Evolutionary conservation across 164 flowering plant species (phyloP).

Genomic region (Taxillus chinensis): DNA sequence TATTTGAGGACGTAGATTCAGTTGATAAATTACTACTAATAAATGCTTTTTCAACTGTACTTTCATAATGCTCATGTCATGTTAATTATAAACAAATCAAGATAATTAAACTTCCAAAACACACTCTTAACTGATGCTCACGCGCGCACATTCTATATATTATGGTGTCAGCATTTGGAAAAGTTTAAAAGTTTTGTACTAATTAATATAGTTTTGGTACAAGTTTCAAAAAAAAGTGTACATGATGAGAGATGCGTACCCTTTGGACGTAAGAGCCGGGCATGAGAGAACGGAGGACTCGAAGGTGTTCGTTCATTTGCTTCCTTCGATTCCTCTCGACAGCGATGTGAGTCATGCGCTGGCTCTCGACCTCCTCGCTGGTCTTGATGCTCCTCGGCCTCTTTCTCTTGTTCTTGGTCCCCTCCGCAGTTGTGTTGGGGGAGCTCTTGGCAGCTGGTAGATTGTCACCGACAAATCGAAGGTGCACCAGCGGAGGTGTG

Average conservation of each 20-base stretch:
- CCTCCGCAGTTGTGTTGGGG: slow-evolving; percentile 5
- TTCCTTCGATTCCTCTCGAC: slow-evolving; percentile 89
- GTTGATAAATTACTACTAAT: too few species aligned
- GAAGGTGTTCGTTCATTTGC: slow-evolving; percentile 96
- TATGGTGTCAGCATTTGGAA: too few species aligned
- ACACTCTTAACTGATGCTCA: too few species aligned
- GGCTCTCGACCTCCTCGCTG: slow-evolving; percentile 92
- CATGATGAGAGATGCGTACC: slow-evolving; percentile 24
- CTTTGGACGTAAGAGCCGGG: slow-evolving; percentile 93
- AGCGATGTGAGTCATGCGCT: slow-evolving; percentile 95
- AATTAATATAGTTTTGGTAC: too few species aligned
- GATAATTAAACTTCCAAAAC: too few species aligned
- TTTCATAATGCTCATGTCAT: too few species aligned
- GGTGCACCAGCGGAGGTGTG: slow-evolving; percentile 35
- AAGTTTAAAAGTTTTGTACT: too few species aligned
- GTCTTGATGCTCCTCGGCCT: slow-evolving; percentile 71
- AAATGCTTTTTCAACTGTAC: too few species aligned
- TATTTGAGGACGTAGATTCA: too few species aligned
- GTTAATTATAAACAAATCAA: too few species aligned
- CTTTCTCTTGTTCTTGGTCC: slow-evolving; percentile 48
- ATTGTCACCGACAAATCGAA: slow-evolving; percentile 33
- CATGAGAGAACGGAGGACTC: slow-evolving; percentile 87
- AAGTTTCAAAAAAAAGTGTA: too few species aligned
- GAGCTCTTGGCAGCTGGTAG: slow-evolving; percentile 9
- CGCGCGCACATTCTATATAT: too few species aligned